Evolutionary conservation across 305 asterid genomes (phyloP).

Genomic region (Fraxinus sp.): DNA sequence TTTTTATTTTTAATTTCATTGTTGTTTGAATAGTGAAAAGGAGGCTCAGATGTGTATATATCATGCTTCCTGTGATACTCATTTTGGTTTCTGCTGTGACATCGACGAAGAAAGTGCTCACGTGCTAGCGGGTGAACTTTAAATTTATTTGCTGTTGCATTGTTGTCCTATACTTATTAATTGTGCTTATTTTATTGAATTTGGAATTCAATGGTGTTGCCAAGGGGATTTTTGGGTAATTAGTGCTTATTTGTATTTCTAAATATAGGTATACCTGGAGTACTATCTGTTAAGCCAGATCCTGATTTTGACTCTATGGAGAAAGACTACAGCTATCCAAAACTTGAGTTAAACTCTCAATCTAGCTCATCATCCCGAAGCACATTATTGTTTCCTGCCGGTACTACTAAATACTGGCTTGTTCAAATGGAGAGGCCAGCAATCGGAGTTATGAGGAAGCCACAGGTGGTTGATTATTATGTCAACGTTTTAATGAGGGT

Average conservation of each 20-base stretch:
- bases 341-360: conserved; percentile 29
- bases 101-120: conserved; percentile 59
- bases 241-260: conserved; percentile 8
- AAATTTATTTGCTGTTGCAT: conserved; percentile 8
- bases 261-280: conserved; percentile 62
- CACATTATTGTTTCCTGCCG: conserved; percentile 53
- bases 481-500: conserved; percentile 68
- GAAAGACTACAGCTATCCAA: conserved; percentile 50
- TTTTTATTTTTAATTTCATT: not conserved
- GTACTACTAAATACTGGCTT: conserved; percentile 67
- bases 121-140: conserved; percentile 55
- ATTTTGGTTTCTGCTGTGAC: conserved; percentile 85
- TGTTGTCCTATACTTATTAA: not conserved
- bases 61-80: conserved; percentile 57
- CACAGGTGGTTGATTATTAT: conserved; percentile 69
- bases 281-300: conserved; percentile 65
- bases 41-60: conserved; percentile 85
- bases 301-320: conserved; percentile 48
- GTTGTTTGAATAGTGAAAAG: conserved; percentile 49
- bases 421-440: conserved; percentile 70
- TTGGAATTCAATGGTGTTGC: not conserved
- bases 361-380: conserved; percentile 28
- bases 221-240: not conserved
- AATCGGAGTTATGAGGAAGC: conserved; percentile 55
- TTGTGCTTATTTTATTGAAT: not conserved